A percentile compares a stretch with the other conserved stretches of the same genome.
These are phyloP conservation scores for Erysiphe pulchra DNA, from an alignment of 2,329 filamentous ascomycete genomes.

Conservation along the genomic window DNA sequence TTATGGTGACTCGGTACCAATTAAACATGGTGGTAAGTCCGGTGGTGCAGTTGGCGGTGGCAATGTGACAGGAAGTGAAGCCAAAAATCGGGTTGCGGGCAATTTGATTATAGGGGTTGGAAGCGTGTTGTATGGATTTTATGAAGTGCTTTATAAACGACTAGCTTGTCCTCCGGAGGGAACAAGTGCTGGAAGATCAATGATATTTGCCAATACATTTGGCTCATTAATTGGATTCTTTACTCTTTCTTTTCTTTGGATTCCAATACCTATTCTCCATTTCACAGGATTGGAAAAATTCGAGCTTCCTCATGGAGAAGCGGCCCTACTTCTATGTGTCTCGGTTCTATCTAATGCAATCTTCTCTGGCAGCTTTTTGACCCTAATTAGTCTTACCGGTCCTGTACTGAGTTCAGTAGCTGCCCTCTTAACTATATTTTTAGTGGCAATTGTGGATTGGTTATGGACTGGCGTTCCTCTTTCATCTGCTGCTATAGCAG, in stretches of 20 bases:
- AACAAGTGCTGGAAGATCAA: slow-evolving; percentile 31
- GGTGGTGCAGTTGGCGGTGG: slow-evolving; percentile 24
- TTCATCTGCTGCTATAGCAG: slow-evolving; percentile 46
- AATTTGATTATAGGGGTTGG: slow-evolving; percentile 84
- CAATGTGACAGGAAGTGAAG: slow-evolving; percentile 15
- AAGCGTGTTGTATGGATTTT: slow-evolving; percentile 81
- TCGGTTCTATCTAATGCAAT: slow-evolving; percentile 70
- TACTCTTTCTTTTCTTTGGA: slow-evolving; percentile 71
- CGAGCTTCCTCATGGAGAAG: slow-evolving; percentile 50
- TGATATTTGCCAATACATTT: slow-evolving; percentile 87
- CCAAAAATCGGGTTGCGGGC: slow-evolving; percentile 46
- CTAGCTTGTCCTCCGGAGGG: slow-evolving; percentile 83
- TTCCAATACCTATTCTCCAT: slow-evolving; percentile 70
- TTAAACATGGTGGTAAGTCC: slow-evolving; percentile 27
- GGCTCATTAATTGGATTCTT: slow-evolving; percentile 70
- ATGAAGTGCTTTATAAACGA: slow-evolving; percentile 91
- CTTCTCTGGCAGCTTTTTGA: slow-evolving; percentile 80
- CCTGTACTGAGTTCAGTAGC: slow-evolving; percentile 85
- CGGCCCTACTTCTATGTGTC: slow-evolving; percentile 55
- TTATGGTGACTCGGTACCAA: slow-evolving; percentile 47
- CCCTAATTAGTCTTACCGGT: slow-evolving; percentile 76
- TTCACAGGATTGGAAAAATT: slow-evolving; percentile 56
- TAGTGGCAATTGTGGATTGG: slow-evolving; percentile 84
- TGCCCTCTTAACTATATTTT: slow-evolving; percentile 83
- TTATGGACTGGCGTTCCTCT: slow-evolving; percentile 54